Conservation (phyloP, 345 rosid species). For the Populus simonii region DNA sequence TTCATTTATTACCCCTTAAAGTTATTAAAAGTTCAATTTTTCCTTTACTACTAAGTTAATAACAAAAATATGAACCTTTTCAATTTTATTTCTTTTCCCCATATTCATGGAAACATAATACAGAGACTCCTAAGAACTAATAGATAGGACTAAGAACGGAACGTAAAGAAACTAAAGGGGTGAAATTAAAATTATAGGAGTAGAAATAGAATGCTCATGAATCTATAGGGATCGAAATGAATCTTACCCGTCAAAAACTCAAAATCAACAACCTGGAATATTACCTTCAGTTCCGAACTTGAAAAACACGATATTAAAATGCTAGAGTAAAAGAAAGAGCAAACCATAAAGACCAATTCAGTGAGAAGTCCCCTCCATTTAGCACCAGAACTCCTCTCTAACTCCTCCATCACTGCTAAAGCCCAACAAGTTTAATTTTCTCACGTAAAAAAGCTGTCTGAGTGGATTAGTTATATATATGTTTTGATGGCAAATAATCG, state of each 20-base stretch:
- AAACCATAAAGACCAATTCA: background rate
- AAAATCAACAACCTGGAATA: background rate
- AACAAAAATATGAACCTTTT: background rate
- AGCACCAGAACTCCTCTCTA: background rate
- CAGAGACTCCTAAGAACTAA: background rate
- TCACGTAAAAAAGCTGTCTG: background rate
- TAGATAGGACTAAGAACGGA: background rate
- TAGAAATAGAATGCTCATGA: background rate
- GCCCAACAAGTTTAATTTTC: background rate
- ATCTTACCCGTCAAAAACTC: background rate
- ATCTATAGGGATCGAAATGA: background rate
- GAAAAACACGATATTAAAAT: too few relatives aligned
- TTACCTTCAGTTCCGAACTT: too few relatives aligned
- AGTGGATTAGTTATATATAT: background rate
- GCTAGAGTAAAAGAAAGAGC: background rate
- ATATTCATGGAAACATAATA: background rate
- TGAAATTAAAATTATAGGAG: background rate
- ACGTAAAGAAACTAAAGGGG: background rate
- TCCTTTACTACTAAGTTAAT: background rate
- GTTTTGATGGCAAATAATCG: conserved; percentile 43
- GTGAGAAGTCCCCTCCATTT: background rate
- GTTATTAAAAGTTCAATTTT: background rate
- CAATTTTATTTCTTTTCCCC: too few relatives aligned
- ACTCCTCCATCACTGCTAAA: background rate
- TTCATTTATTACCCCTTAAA: background rate